phyloP scores from a whole-genome alignment of 805 yeast genomes.

The Ogataea salicorniae region DNA sequence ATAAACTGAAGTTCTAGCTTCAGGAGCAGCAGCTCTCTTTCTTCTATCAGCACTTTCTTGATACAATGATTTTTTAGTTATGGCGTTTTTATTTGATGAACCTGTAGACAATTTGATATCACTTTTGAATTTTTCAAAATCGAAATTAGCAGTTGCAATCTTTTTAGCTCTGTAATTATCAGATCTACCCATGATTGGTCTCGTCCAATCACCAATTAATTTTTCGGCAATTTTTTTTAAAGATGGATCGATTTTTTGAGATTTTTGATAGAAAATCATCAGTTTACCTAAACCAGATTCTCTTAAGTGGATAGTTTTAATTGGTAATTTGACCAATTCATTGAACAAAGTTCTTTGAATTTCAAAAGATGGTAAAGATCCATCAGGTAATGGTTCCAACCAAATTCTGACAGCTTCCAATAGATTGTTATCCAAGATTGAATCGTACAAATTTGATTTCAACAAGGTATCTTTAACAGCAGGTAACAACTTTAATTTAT shows the following conservation, averaged over 20 bases:
- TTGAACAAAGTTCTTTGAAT: constrained; percentile 83
- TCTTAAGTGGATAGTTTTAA: constrained; percentile 90
- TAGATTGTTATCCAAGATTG: constrained; percentile 88
- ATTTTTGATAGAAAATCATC: constrained; percentile 85
- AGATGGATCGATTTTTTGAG: constrained; percentile 80
- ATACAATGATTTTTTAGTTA: constrained; percentile 56
- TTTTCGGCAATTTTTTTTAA: constrained; percentile 87
- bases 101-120: constrained; percentile 30
- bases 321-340: constrained; percentile 74
- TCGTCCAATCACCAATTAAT: constrained; percentile 94
- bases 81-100: constrained; percentile 22
- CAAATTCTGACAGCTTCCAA: constrained; percentile 92
- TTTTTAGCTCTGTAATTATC: constrained; percentile 89
- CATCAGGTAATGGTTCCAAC: constrained; percentile 98
- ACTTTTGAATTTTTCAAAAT: constrained; percentile 47
- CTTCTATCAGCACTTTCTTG: constrained; percentile 89
- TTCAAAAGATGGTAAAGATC: constrained; percentile 94
- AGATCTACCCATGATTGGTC: constrained; percentile 94
- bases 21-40: constrained; percentile 95
- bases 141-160: constrained; percentile 64
- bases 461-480: constrained; percentile 72
- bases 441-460: constrained; percentile 82
- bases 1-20: constrained; percentile 81
- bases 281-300: constrained; percentile 95
- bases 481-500: constrained; percentile 73